These are phyloP conservation scores for Fistulifera solaris DNA, from an alignment of 108 stramenopile species.

Conservation along the genomic window DNA sequence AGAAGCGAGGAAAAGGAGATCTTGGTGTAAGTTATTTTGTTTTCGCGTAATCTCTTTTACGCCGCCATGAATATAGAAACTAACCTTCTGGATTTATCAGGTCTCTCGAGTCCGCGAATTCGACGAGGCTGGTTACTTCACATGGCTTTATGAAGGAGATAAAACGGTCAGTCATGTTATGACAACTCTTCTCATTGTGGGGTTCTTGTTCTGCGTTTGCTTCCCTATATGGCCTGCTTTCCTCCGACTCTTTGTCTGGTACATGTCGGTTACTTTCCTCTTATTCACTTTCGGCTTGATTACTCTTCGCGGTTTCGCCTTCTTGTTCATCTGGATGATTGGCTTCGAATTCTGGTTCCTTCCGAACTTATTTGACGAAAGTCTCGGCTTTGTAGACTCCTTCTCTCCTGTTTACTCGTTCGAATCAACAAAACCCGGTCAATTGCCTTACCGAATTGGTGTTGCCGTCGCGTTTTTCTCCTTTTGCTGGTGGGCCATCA, in stretches of 20 bases:
- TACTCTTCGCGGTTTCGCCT: constrained; percentile 77
- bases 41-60: constrained; percentile 2
- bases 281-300: constrained; percentile 90
- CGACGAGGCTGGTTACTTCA: constrained; percentile 90
- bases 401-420: constrained; percentile 91
- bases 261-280: constrained; percentile 91
- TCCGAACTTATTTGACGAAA: constrained; percentile 96
- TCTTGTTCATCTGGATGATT: constrained; percentile 89
- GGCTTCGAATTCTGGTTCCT: constrained; percentile 97
- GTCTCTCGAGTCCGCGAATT: constrained; percentile 78
- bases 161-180: constrained; percentile 89
- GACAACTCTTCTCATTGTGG: constrained; percentile 86
- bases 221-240: constrained; percentile 98
- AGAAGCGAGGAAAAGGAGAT: constrained; percentile 87
- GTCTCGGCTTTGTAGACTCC: constrained; percentile 88
- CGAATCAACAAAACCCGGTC: constrained; percentile 78
- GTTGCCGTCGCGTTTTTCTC: constrained; percentile 86
- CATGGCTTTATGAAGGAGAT: constrained; percentile 95
- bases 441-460: constrained; percentile 85
- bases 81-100: constrained; percentile 13
- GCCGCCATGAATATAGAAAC: not conserved
- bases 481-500: constrained; percentile 96
- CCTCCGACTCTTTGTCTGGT: constrained; percentile 96
- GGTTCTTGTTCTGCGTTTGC: constrained; percentile 91
- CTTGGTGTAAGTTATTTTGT: constrained; percentile 46